Percentiles rank a stretch among this genome's conserved stretches.
Conservation (phyloP, 2,329 filamentous ascomycete genomes). For the Trichoderma cornu-damae region DNA sequence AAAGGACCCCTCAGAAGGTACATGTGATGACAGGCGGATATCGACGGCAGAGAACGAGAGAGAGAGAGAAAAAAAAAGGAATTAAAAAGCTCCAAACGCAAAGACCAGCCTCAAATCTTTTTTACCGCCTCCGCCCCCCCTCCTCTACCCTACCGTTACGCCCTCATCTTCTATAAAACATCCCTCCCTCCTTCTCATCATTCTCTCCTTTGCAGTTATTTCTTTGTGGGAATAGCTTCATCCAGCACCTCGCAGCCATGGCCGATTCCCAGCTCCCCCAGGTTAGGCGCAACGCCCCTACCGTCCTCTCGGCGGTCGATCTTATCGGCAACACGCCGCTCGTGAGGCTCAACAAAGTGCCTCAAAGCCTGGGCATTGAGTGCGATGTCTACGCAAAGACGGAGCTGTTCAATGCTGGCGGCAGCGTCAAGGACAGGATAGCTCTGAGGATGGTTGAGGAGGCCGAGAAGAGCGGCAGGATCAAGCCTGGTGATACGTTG, state of each 20-base stretch:
- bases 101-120: background rate
- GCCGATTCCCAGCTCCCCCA: slow-evolving; percentile 28
- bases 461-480: slow-evolving; percentile 83
- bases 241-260: slow-evolving; percentile 18
- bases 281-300: slow-evolving; percentile 32
- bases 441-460: slow-evolving; percentile 96
- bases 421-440: slow-evolving; percentile 92
- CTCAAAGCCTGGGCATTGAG: slow-evolving; percentile 82
- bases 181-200: background rate
- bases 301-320: slow-evolving; percentile 64
- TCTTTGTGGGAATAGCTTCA: background rate
- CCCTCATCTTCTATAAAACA: background rate
- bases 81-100: slow-evolving; percentile 8
- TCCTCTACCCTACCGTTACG: no score
- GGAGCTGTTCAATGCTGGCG: slow-evolving; percentile 90
- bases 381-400: slow-evolving; percentile 86
- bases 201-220: background rate
- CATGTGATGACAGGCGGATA: slow-evolving; percentile 13
- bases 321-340: slow-evolving; percentile 96
- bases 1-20: slow-evolving; percentile 10
- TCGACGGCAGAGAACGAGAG: slow-evolving; percentile 13
- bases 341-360: slow-evolving; percentile 87
- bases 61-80: background rate
- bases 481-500: slow-evolving; percentile 93
- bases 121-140: background rate